Base-by-base conservation (phyloP, 2,329 filamentous ascomycete species). In the Fulvia fulva region DNA sequence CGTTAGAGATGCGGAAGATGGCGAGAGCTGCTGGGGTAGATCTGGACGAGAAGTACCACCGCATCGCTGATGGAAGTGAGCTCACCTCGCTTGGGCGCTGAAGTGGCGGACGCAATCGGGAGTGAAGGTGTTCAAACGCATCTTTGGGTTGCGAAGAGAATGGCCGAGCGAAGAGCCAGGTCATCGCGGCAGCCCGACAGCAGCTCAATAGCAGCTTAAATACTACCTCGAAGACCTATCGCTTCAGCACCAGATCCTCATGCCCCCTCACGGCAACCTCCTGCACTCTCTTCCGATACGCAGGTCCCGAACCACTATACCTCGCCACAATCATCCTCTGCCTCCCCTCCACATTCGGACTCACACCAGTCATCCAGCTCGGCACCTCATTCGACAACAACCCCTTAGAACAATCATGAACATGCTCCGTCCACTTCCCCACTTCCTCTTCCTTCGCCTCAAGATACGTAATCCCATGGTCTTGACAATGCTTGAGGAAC, bases 291-390 rank as follows among this genome's bases (percentile, higher is more conserved):
- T 26, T 30, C 21, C 50, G 50, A 52, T 55, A 82, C 3, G 74
- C 78, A 0, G 73, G 70, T 0, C 76, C 78, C 9, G 74, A 71
- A 0, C 80, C 80, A 25, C 73, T 74, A 56, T 81, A 82, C 53
- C 79, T 69, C 3, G 76, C 76, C 61, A 82, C 73, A 5, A 71
- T 76, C 32, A 78, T 69, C 59, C 74, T 75, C 63, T 76, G 72
- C 70, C 80, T 81, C 37, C 74, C 69, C 16, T 71, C 69, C 37
- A 81, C 63, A 55, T 82, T 81, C 62, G 74, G 80, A 61, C 82
- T 82, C 1, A 82, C 77, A 0, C 80, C 80, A 1, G 80, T 82
- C 79, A 82, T 81, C 81, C 80, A 83, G 1, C 74, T 77, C 59
- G 82, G 79, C 0, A 81, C 76, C 58, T 80, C 75, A 58, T 79